These are phyloP conservation scores for Colletotrichum trifolii DNA, from an alignment of 2,329 filamentous ascomycete species.

Conservation along the genomic window DNA sequence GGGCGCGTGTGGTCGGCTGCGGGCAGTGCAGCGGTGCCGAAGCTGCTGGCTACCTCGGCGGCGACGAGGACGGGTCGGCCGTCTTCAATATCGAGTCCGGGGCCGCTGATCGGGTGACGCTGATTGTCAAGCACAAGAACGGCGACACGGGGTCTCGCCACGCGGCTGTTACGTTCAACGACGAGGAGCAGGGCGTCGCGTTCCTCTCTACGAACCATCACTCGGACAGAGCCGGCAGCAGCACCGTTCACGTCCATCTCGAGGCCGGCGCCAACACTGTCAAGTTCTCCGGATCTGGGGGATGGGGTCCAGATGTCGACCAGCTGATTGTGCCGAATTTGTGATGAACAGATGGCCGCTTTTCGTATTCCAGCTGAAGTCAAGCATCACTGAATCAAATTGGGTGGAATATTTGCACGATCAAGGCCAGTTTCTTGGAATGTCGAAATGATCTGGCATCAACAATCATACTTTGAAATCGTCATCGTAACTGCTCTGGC, in stretches of 20 bases:
- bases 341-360: background rate
- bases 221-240: slow-evolving; percentile 51
- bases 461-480: too few relatives aligned
- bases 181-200: slow-evolving; percentile 59
- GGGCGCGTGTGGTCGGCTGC: slow-evolving; percentile 60
- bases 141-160: slow-evolving; percentile 64
- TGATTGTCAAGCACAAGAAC: slow-evolving; percentile 67
- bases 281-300: slow-evolving; percentile 53
- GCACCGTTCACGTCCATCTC: slow-evolving; percentile 59
- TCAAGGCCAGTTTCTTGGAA: too few relatives aligned
- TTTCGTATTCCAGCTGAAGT: too few relatives aligned
- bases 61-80: slow-evolving; percentile 56
- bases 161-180: slow-evolving; percentile 67
- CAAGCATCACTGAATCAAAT: background rate
- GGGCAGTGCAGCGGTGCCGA: slow-evolving; percentile 60
- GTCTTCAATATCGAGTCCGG: slow-evolving; percentile 60
- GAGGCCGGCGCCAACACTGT: slow-evolving; percentile 62
- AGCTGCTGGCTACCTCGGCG: slow-evolving; percentile 67
- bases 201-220: slow-evolving; percentile 63
- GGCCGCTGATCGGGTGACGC: slow-evolving; percentile 57
- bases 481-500: too few relatives aligned
- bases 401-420: background rate
- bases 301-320: slow-evolving; percentile 64
- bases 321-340: slow-evolving; percentile 60
- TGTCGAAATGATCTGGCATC: too few relatives aligned